A percentile compares a stretch with the other conserved stretches of the same genome.
phyloP scores from a whole-genome alignment of 805 yeast genomes.

The Soucietia sequanensis region DNA sequence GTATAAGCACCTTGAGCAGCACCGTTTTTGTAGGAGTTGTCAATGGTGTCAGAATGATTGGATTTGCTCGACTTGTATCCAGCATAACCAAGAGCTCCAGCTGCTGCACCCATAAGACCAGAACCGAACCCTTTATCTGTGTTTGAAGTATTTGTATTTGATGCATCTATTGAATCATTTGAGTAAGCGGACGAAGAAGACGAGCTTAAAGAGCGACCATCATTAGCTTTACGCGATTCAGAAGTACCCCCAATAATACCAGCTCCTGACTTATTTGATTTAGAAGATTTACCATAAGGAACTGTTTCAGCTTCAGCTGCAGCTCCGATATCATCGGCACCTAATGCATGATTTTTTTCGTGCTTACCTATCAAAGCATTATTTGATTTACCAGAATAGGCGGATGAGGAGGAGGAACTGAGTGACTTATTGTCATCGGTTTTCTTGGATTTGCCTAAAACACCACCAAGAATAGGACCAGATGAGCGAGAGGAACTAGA shows the following conservation, averaged over 20 bases:
- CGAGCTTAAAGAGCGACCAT: too few relatives aligned
- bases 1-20: constrained; percentile 9
- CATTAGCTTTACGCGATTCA: too few relatives aligned
- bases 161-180: neutral
- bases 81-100: constrained; percentile 1
- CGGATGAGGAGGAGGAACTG: constrained; percentile 2
- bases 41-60: neutral
- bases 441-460: neutral
- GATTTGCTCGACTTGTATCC: neutral
- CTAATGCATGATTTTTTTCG: too few relatives aligned
- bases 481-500: neutral
- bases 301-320: too few relatives aligned
- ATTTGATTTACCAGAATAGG: constrained; percentile 2
- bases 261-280: constrained; percentile 1
- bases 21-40: neutral
- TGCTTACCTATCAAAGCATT: too few relatives aligned
- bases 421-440: too few relatives aligned
- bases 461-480: neutral
- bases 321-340: too few relatives aligned
- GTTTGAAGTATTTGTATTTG: constrained; percentile 1
- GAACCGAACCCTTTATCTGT: too few relatives aligned
- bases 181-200: constrained; percentile 4
- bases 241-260: constrained; percentile 1
- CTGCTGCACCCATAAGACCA: constrained; percentile 1
- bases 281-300: too few relatives aligned